A percentile compares a stretch with the other conserved stretches of the same genome.
Evolutionary conservation across 495 filamentous ascomycete species (phyloP).

Genomic region (Lasiosphaeris hirsuta): DNA sequence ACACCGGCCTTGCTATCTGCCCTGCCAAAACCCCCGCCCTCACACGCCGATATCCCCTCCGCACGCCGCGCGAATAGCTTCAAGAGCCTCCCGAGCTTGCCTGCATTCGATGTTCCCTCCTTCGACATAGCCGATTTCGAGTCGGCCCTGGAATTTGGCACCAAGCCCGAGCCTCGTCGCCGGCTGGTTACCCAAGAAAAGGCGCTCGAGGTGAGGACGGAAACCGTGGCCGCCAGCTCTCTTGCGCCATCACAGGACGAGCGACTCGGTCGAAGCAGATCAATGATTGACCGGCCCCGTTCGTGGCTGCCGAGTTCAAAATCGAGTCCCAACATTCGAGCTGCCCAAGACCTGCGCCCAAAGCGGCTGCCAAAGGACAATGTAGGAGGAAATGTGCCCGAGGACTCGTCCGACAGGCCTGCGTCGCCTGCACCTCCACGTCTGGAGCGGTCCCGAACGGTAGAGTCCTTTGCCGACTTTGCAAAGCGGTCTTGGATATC

Average conservation of each 20-base stretch:
- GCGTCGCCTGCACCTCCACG: slow-evolving; percentile 7
- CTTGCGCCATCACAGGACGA: slow-evolving; percentile 18
- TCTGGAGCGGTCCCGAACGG: slow-evolving; percentile 34
- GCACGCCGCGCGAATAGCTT: slow-evolving; percentile 22
- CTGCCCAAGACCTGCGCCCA: slow-evolving; percentile 17
- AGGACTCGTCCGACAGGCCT: slow-evolving; percentile 1
- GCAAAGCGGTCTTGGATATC: slow-evolving; percentile 66
- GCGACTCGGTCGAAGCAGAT: slow-evolving; percentile 32
- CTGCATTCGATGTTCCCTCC: slow-evolving; percentile 43
- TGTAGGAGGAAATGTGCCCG: slow-evolving; percentile 15
- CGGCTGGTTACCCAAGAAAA: slow-evolving; percentile 3
- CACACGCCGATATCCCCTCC: slow-evolving; percentile 15
- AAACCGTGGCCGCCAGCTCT: slow-evolving; percentile 6
- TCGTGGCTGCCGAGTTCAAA: slow-evolving; percentile 46
- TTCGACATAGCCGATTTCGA: slow-evolving; percentile 45
- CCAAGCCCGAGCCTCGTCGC: slow-evolving; percentile 5
- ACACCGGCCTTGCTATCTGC: slow-evolving; percentile 30
- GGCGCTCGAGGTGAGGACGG: slow-evolving; percentile 8
- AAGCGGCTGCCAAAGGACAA: slow-evolving; percentile 24
- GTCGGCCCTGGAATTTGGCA: slow-evolving; percentile 31
- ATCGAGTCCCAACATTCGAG: slow-evolving; percentile 31
- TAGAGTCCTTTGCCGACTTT: slow-evolving; percentile 63
- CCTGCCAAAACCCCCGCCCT: slow-evolving; percentile 18
- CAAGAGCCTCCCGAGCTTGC: slow-evolving; percentile 36
- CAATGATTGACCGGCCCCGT: slow-evolving; percentile 41